These are phyloP conservation scores for Tinospora cordifolia DNA, from an alignment of 164 flowering plant genomes.

Conservation along the genomic window DNA sequence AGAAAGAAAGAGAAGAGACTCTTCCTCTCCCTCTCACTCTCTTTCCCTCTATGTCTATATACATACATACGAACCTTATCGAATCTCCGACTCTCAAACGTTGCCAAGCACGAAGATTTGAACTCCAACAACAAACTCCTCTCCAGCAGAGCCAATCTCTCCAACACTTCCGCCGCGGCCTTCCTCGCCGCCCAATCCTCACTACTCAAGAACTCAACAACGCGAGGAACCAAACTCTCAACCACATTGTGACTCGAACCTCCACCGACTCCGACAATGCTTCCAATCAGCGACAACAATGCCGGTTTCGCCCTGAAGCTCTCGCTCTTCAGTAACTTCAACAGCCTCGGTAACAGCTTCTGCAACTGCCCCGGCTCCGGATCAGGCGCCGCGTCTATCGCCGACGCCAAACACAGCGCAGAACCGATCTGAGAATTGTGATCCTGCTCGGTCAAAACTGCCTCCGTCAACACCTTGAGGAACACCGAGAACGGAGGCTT, in stretches of 20 bases:
- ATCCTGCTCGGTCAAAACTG: conserved; percentile 70
- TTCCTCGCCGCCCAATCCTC: conserved; percentile 90
- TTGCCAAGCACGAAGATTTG: conserved; percentile 44
- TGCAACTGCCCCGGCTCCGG: conserved; percentile 48
- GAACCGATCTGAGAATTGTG: conserved; percentile 56
- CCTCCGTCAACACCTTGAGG: conserved; percentile 53
- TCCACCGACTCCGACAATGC: conserved; percentile 48
- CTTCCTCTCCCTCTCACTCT: too few relatives aligned
- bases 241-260: conserved; percentile 24
- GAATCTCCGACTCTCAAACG: conserved; percentile 54
- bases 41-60: neutral
- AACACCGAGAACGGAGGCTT: conserved; percentile 40
- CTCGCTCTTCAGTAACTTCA: conserved; percentile 55
- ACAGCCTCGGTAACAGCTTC: conserved; percentile 43
- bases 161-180: conserved; percentile 66
- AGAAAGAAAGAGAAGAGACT: neutral
- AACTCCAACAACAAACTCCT: conserved; percentile 43
- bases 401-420: conserved; percentile 68
- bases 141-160: conserved; percentile 58
- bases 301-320: conserved; percentile 74
- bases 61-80: conserved; percentile 57
- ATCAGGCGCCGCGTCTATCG: conserved; percentile 50
- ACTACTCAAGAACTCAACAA: conserved; percentile 55
- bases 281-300: conserved; percentile 46
- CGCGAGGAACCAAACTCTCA: conserved; percentile 43